Evolutionary conservation across 805 yeast species (phyloP), one percentile per base, ranked within the genome.

Genomic region (Schwanniomyces polymorphus): DNA sequence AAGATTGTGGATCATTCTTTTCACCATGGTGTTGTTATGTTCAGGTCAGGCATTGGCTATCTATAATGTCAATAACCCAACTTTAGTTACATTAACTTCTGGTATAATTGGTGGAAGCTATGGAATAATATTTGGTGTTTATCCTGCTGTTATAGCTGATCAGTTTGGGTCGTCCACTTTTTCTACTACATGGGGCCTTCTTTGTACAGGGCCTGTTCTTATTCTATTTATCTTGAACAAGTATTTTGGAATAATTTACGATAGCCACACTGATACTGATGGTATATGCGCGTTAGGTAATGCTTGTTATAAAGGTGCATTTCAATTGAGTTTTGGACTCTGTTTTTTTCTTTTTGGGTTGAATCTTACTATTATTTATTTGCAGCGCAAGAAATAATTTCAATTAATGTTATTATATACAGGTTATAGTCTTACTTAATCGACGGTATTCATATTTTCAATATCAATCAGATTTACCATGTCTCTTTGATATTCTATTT

Each of bases 111-210:
- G 94, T 0, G 68, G 74, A 27, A 77, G 88, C 17, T 87, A 85
- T 65, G 95, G 95, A 0, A 71, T 86, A 25, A 64, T 81, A 3
- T 86, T 84, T 66, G 92, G 92, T 0, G 79, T 85, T 0, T 84
- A 83, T 60, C 95, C 95, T 3, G 86, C 91, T 0, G 75, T 85
- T 2, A 74, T 86, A 26, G 91, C 91, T 0, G 95, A 87, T 52
- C 68, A 74, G 11, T 86, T 85, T 66, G 91, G 91, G 2, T 77
- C 88, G 0, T 72, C 67, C 6, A 77, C 82, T 0, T 87, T 85
- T 60, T 82, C 90, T 18, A 85, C 91, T 0, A 75, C 85, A 0
- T 87, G 94, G 92, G 90, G 92, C 0, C 65, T 86, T 35, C 65
- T 82, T 12, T 84, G 91, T 21, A 82, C 90, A 0, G 91, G 91